Conservation (phyloP, 345 rosid genomes). For the Gossypium ekmanianum region DNA sequence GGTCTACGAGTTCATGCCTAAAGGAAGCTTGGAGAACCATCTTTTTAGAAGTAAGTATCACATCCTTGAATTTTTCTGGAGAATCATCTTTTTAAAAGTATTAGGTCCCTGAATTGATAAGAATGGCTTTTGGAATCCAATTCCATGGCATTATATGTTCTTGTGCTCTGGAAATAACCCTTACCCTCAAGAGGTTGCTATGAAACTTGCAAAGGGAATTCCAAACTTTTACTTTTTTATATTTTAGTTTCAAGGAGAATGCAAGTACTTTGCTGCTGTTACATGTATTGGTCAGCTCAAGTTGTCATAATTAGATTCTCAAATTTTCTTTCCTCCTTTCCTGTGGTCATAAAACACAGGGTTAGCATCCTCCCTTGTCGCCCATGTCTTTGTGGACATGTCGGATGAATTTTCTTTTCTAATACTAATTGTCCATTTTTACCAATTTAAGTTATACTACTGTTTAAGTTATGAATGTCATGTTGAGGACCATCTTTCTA, state of each 20-base stretch:
- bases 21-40: constrained; percentile 91
- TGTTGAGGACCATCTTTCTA: too few relatives aligned
- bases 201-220: background rate
- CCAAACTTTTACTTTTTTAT: background rate
- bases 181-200: background rate
- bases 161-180: background rate
- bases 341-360: too few relatives aligned
- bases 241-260: background rate
- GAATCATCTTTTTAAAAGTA: constrained; percentile 10
- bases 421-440: too few relatives aligned
- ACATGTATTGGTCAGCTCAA: background rate
- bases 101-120: background rate
- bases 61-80: background rate
- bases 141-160: background rate
- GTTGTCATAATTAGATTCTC: too few relatives aligned
- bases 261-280: background rate
- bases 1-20: constrained; percentile 93
- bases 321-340: too few relatives aligned
- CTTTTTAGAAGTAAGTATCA: constrained; percentile 55
- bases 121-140: constrained; percentile 3
- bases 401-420: too few relatives aligned
- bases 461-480: too few relatives aligned
- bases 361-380: too few relatives aligned
- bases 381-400: too few relatives aligned
- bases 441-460: too few relatives aligned